These are phyloP conservation scores for Phytopythium sindhum DNA, from an alignment of 352 stramenopile species.

Conservation along the genomic window DNA sequence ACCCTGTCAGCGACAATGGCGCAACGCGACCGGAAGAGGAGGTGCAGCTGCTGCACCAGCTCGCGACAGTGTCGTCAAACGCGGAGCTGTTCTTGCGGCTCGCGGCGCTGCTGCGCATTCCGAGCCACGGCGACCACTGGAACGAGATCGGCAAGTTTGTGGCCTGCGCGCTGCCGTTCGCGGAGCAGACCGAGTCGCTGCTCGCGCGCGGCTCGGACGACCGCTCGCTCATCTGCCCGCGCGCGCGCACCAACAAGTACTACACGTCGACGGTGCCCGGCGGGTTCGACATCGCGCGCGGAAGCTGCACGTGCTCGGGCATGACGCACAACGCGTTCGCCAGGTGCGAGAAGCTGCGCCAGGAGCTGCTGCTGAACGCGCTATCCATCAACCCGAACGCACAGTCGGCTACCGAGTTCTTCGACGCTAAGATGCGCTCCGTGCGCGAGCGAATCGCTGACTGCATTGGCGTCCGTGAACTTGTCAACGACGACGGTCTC, in stretches of 20 bases:
- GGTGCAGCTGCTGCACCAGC: constrained; percentile 59
- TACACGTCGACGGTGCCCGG: constrained; percentile 76
- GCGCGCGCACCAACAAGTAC: constrained; percentile 87
- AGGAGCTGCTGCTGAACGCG: constrained; percentile 74
- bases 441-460: constrained; percentile 52
- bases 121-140: constrained; percentile 69
- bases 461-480: constrained; percentile 47
- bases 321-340: constrained; percentile 66
- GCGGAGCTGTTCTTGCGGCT: constrained; percentile 65
- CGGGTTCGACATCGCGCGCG: constrained; percentile 60
- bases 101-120: constrained; percentile 61
- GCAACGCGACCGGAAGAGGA: constrained; percentile 30
- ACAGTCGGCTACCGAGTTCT: constrained; percentile 57
- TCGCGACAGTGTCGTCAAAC: constrained; percentile 51
- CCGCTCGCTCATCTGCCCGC: constrained; percentile 68
- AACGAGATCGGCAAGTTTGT: constrained; percentile 80
- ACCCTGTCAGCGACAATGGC: constrained; percentile 7
- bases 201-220: constrained; percentile 85
- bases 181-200: constrained; percentile 81
- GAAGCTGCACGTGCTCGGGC: constrained; percentile 85
- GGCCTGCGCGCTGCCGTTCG: constrained; percentile 67
- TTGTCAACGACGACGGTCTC: constrained; percentile 51
- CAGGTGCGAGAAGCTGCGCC: constrained; percentile 58
- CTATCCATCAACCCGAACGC: constrained; percentile 83
- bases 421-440: constrained; percentile 61